Evolutionary conservation across 2,329 filamentous ascomycete genomes (phyloP).

Genomic region (Elsinoe necatrix): DNA sequence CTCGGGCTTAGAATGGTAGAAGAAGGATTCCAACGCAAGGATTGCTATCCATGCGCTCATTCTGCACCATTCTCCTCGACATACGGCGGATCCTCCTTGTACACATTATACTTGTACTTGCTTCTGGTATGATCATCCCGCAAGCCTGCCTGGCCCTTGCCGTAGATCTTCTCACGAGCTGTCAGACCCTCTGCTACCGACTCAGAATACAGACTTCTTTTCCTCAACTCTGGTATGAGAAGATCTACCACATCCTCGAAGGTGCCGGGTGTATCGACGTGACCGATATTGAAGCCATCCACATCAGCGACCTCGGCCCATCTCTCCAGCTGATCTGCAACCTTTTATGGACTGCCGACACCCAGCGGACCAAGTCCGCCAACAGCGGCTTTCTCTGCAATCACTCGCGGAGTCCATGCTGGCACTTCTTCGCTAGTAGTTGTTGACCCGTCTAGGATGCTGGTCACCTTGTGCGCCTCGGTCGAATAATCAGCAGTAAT

Average conservation of each 20-base stretch:
- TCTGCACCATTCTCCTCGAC: not conserved
- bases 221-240: slow-evolving; percentile 41
- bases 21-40: too few species aligned
- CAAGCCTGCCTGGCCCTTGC: slow-evolving; percentile 48
- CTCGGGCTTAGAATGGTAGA: too few species aligned
- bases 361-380: slow-evolving; percentile 28
- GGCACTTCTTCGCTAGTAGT: slow-evolving; percentile 42
- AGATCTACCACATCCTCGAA: slow-evolving; percentile 46
- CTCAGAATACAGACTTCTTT: slow-evolving; percentile 25
- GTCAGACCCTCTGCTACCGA: slow-evolving; percentile 10
- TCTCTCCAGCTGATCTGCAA: slow-evolving; percentile 42
- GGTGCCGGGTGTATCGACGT: slow-evolving; percentile 40
- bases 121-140: slow-evolving; percentile 52
- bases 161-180: slow-evolving; percentile 50
- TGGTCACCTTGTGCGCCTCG: slow-evolving; percentile 39
- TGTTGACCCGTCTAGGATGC: slow-evolving; percentile 35
- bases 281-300: not conserved
- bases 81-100: slow-evolving; percentile 44
- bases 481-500: slow-evolving; percentile 47
- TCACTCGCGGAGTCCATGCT: slow-evolving; percentile 38
- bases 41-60: not conserved
- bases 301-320: slow-evolving; percentile 40
- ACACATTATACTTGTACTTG: slow-evolving; percentile 54
- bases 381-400: slow-evolving; percentile 42
- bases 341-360: slow-evolving; percentile 39